Percentiles rank a stretch among this genome's conserved stretches.
Evolutionary conservation across 345 rosid species (phyloP).

Genomic region (Erucastrum elatum): DNA sequence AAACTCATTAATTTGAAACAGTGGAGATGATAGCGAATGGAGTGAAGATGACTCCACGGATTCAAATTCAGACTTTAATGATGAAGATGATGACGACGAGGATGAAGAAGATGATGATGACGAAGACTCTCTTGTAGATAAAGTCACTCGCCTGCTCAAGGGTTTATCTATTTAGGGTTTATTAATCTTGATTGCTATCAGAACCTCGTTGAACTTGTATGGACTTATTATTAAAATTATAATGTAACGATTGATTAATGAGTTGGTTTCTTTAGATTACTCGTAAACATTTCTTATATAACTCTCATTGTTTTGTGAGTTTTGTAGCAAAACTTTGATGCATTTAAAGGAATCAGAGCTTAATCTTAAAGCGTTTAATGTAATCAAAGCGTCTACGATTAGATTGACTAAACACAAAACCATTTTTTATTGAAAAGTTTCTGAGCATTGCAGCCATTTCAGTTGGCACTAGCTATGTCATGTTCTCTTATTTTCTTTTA

Average conservation of each 20-base stretch:
- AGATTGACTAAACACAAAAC: neutral
- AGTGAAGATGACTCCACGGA: slow-evolving; percentile 33
- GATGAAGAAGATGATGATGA: slow-evolving; percentile 37
- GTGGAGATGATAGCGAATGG: slow-evolving; percentile 29
- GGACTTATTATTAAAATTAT: neutral
- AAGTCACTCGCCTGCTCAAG: slow-evolving; percentile 47
- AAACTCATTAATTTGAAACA: slow-evolving; percentile 11
- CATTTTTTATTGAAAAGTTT: neutral
- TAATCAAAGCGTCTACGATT: neutral
- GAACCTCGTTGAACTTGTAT: neutral
- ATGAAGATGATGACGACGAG: slow-evolving; percentile 15
- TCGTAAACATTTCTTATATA: no score
- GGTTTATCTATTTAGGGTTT: slow-evolving; percentile 41
- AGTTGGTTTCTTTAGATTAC: neutral
- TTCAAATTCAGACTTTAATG: slow-evolving; percentile 26
- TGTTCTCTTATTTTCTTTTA: neutral
- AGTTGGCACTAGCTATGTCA: neutral
- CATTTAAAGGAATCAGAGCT: neutral
- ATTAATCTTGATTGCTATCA: slow-evolving; percentile 1
- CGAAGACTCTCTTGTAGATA: slow-evolving; percentile 45
- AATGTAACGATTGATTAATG: slow-evolving; percentile 7
- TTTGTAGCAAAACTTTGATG: neutral
- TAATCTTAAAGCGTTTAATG: neutral
- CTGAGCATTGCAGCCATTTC: neutral
- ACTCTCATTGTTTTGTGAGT: neutral